Evolutionary conservation across 768 basidiomycete species (phyloP).

Genomic region (Mycena maculata): DNA sequence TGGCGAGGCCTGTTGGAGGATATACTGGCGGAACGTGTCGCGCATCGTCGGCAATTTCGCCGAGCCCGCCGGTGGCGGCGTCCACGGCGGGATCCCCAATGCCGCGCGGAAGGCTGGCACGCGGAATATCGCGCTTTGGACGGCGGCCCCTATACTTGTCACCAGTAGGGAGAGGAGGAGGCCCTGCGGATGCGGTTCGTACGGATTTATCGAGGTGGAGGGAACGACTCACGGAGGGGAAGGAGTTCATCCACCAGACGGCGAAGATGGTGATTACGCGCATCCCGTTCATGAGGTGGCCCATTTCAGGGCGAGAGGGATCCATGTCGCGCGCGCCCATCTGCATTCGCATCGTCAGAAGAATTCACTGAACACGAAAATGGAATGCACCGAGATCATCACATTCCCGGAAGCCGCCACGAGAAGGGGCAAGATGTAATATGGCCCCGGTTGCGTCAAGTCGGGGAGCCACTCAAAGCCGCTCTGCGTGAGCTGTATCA

Average conservation of each 20-base stretch:
- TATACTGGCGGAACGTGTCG: conserved; percentile 12
- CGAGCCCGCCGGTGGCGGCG: conserved; percentile 42
- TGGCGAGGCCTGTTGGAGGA: not conserved
- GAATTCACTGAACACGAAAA: not conserved
- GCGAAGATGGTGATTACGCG: conserved; percentile 65
- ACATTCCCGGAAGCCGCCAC: conserved; percentile 70
- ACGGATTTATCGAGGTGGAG: conserved; percentile 5
- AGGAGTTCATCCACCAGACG: conserved; percentile 58
- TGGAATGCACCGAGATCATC: conserved; percentile 71
- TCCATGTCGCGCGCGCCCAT: conserved; percentile 66
- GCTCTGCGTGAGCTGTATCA: conserved; percentile 81
- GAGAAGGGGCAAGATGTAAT: conserved; percentile 74
- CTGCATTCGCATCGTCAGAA: conserved; percentile 36
- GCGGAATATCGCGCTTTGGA: conserved; percentile 64
- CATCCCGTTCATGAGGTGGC: conserved; percentile 77
- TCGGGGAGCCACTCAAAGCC: conserved; percentile 82
- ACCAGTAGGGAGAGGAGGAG: conserved; percentile 57
- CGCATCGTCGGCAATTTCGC: conserved; percentile 47
- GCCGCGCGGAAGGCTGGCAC: conserved; percentile 52
- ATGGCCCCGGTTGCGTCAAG: conserved; percentile 82
- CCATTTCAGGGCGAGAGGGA: conserved; percentile 63
- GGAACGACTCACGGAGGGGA: conserved; percentile 70
- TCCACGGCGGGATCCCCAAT: conserved; percentile 49
- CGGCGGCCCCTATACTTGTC: conserved; percentile 54
- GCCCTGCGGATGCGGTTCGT: conserved; percentile 42